Evolutionary conservation across 345 rosid genomes (phyloP).

Genomic region (Populus alba): DNA sequence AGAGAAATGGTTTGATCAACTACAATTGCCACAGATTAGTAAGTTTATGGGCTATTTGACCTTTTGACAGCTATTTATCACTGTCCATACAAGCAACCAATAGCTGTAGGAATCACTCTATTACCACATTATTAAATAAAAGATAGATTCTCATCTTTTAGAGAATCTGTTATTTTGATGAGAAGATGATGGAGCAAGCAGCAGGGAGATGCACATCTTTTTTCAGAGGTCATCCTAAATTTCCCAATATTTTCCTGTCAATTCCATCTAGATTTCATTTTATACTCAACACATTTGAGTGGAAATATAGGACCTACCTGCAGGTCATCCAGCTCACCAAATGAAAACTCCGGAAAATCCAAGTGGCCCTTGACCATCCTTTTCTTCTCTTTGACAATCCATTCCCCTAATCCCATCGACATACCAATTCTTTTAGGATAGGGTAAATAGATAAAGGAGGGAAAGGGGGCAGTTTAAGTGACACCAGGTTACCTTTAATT

Average conservation of each 20-base stretch:
- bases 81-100: background rate
- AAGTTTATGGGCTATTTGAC: background rate
- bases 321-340: conserved; percentile 88
- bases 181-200: background rate
- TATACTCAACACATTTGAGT: background rate
- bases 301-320: conserved; percentile 47
- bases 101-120: background rate
- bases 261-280: background rate
- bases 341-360: conserved; percentile 80
- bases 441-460: background rate
- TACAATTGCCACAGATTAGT: background rate
- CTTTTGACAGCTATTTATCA: background rate
- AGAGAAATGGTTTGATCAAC: background rate
- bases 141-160: background rate
- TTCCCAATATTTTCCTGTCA: background rate
- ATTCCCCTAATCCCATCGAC: conserved; percentile 56
- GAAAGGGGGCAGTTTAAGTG: background rate
- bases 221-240: background rate
- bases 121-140: background rate
- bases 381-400: conserved; percentile 63
- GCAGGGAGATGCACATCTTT: background rate
- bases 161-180: background rate
- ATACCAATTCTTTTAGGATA: conserved; percentile 2
- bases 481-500: conserved; percentile 51
- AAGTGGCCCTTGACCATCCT: conserved; percentile 60